phyloP scores from a whole-genome alignment of 2,329 filamentous ascomycete species.

The Blastomyces silverae region DNA sequence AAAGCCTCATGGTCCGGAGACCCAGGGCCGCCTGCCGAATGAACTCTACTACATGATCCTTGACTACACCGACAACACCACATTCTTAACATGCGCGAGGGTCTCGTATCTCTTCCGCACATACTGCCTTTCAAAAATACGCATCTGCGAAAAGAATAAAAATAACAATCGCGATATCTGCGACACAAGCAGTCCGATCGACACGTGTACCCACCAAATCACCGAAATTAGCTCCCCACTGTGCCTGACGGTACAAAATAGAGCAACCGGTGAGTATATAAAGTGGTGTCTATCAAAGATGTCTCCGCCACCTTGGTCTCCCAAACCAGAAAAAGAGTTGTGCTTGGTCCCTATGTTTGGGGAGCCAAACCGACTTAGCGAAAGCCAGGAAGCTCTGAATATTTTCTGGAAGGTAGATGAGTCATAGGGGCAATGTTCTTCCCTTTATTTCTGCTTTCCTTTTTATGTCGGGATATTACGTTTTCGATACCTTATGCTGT shows the following conservation, averaged over 20 bases:
- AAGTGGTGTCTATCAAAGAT: not conserved
- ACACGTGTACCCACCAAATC: not conserved
- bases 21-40: not conserved
- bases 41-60: constrained; percentile 13
- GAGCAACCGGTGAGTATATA: not conserved
- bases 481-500: not conserved
- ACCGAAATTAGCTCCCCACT: constrained; percentile 1
- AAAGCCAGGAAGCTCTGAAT: not conserved
- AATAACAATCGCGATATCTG: not conserved
- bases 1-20: not conserved
- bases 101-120: constrained; percentile 7
- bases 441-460: not conserved
- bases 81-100: constrained; percentile 4
- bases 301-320: too few relatives aligned
- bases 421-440: not conserved
- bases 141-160: not conserved
- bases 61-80: constrained; percentile 9
- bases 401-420: not conserved
- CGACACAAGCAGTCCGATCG: not conserved
- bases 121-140: constrained; percentile 7
- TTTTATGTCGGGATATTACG: not conserved
- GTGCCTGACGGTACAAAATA: constrained; percentile 6
- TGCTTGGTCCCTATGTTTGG: constrained; percentile 8
- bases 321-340: not conserved
- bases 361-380: constrained; percentile 1